Conservation (phyloP, 495 filamentous ascomycete genomes). For the Podospora pseudoanserina region DNA sequence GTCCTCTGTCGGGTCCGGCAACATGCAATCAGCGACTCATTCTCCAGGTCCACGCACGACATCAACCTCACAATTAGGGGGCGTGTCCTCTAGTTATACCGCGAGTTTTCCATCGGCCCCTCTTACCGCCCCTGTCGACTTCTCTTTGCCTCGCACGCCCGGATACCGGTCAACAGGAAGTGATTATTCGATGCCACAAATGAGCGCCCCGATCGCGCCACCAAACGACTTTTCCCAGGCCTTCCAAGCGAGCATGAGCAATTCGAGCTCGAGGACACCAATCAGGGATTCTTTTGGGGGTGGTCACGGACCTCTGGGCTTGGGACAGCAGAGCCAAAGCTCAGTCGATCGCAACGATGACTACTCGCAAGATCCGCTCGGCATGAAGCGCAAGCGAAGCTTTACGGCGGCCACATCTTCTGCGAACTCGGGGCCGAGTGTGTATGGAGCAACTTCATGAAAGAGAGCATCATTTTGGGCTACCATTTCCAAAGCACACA, state of each 20-base stretch:
- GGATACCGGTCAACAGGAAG: conserved; percentile 37
- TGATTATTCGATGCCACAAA: conserved; percentile 53
- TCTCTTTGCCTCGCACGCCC: conserved; percentile 47
- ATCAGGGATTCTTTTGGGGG: conserved; percentile 46
- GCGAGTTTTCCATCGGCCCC: conserved; percentile 52
- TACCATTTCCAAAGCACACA: neutral
- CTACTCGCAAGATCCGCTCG: conserved; percentile 39
- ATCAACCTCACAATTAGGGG: conserved; percentile 39
- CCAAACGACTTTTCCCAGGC: conserved; percentile 51
- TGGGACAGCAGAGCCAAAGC: conserved; percentile 38
- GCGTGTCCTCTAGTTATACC: conserved; percentile 44
- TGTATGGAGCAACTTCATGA: conserved; percentile 31
- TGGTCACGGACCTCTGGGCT: conserved; percentile 26
- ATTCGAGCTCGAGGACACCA: conserved; percentile 40
- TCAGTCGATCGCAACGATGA: conserved; percentile 36
- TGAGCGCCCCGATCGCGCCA: conserved; percentile 54
- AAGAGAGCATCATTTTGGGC: neutral
- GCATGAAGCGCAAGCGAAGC: conserved; percentile 51
- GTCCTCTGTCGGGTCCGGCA: conserved; percentile 37
- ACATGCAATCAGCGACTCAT: conserved; percentile 39
- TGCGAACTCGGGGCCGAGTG: conserved; percentile 18
- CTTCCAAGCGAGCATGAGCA: conserved; percentile 44
- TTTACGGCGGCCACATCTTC: conserved; percentile 32
- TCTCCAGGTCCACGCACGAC: conserved; percentile 36
- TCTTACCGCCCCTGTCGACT: conserved; percentile 52